Evolutionary conservation across 2,329 filamentous ascomycete species (phyloP).

Genomic region (Colletotrichum brevisporum): DNA sequence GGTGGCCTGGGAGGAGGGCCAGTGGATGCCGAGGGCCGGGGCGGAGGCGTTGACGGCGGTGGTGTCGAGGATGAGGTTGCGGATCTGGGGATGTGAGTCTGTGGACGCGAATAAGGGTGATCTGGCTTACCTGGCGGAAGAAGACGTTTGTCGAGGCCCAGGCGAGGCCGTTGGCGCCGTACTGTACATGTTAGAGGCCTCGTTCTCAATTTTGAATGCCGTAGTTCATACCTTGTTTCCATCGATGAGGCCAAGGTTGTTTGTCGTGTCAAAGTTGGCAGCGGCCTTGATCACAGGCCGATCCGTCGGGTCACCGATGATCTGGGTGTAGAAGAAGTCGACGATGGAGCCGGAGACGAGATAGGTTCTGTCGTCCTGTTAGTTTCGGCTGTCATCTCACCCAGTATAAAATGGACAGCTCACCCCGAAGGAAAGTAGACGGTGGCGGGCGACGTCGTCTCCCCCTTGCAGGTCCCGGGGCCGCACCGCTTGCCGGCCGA

Average conservation of each 20-base stretch:
- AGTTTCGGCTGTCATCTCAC: neutral
- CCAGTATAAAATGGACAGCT: neutral
- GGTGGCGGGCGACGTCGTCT: slow-evolving; percentile 56
- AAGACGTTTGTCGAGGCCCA: slow-evolving; percentile 72
- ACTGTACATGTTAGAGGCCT: slow-evolving; percentile 41
- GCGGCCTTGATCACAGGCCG: slow-evolving; percentile 70
- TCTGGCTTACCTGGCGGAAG: slow-evolving; percentile 63
- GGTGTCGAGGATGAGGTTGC: slow-evolving; percentile 70
- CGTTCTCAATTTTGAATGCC: neutral
- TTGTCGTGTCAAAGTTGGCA: slow-evolving; percentile 57
- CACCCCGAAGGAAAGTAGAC: slow-evolving; percentile 56
- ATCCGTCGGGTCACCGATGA: slow-evolving; percentile 78
- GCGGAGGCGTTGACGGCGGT: slow-evolving; percentile 62
- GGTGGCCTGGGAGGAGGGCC: slow-evolving; percentile 77
- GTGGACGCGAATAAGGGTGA: neutral
- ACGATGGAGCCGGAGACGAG: slow-evolving; percentile 78
- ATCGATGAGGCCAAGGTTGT: slow-evolving; percentile 62
- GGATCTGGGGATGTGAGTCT: slow-evolving; percentile 32
- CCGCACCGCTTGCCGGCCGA: slow-evolving; percentile 58
- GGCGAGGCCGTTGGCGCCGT: slow-evolving; percentile 57
- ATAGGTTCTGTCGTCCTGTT: slow-evolving; percentile 67
- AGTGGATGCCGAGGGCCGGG: slow-evolving; percentile 71
- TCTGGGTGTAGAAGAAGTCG: slow-evolving; percentile 84
- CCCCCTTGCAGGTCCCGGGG: slow-evolving; percentile 49
- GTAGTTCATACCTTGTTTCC: slow-evolving; percentile 48